Base-by-base conservation (phyloP, 441 rosid genomes). In the Macaranga tanarius region DNA sequence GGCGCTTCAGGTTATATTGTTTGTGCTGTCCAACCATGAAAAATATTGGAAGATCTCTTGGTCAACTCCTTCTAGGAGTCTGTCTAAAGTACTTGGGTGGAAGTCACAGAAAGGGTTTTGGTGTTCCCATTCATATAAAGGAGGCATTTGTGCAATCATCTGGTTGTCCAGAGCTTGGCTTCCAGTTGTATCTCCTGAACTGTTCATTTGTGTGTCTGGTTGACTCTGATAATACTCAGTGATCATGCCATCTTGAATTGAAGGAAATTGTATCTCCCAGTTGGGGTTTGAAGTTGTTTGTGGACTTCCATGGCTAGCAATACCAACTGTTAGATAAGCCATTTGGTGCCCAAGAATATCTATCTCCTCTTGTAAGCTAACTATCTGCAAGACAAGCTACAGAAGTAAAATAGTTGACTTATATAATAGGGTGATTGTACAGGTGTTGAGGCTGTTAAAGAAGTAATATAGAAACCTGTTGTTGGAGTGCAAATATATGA, bases 401-500 rank as follows among this genome's bases (percentile, higher is more conserved):
- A 31, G 23, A 62, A 26, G 42, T n/a, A 57, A 62, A 62, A 16
- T 47, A 62, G 56, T 66, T 65, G 59, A 62, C 42, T 48, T 61
- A 48, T 17, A 57, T 65, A 23, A 47, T 54, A 52, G 23, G 26
- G 17, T 64, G 26, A 56, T 42, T 58, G 52, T 65, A 45, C 51
- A 52, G 64, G 72, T 58, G 31, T 40, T 9, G 42, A 47, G 13
- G 62, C 56, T 47, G 47, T 26, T 47, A 4, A 13, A 58, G 15
- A 16, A 61, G 63, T 51, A 58, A 40, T 56, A 58, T 7, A 16
- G 68, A 72, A 75, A 92, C 99, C 97, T 92, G 97, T 81, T 90
- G 97, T 56, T 92, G 95, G 77, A 95, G 97, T 0, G 97, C 93
- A 23, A 89, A 86, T 71, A 95, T 91, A 75, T 91, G 93, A 71